Conservation (phyloP, 176 grass and related monocot genomes). For the Stipa capillata region DNA sequence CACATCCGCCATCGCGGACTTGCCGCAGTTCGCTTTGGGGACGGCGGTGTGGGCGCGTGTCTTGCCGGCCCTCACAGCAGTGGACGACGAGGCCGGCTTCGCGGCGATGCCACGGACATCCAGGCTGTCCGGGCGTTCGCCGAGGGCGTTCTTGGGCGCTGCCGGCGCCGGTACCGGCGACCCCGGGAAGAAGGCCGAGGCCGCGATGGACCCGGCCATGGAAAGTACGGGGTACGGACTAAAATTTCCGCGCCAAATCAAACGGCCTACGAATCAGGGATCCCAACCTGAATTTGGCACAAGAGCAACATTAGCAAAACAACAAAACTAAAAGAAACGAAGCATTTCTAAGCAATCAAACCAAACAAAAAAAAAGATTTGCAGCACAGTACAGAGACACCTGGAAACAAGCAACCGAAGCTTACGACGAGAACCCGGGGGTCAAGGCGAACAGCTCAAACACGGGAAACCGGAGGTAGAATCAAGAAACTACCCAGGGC, state of each 20-base stretch:
- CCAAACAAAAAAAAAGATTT: not conserved
- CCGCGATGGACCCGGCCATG: slow-evolving; percentile 69
- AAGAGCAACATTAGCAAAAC: not conserved
- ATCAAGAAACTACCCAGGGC: not conserved
- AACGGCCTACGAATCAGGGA: not conserved
- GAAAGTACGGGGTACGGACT: not conserved
- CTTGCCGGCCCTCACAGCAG: slow-evolving; percentile 34
- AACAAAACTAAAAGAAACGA: not conserved
- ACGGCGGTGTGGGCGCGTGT: slow-evolving; percentile 48
- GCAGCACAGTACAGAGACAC: not conserved
- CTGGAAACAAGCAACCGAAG: not conserved
- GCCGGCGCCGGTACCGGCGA: slow-evolving; percentile 7
- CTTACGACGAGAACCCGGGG: not conserved
- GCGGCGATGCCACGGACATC: slow-evolving; percentile 44
- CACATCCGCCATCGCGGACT: slow-evolving; percentile 29
- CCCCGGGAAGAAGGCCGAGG: slow-evolving; percentile 62
- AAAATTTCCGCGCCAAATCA: not conserved
- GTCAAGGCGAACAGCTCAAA: slow-evolving; percentile 10
- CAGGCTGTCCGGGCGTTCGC: slow-evolving; percentile 37
- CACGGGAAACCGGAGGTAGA: not conserved
- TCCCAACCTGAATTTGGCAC: slow-evolving; percentile 6
- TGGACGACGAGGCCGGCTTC: slow-evolving; percentile 31
- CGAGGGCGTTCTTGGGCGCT: slow-evolving; percentile 19
- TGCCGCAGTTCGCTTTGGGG: slow-evolving; percentile 66
- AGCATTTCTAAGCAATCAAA: slow-evolving; percentile 9